A percentile compares a stretch with the other conserved stretches of the same genome.
These are phyloP conservation scores for Mortierella alpina DNA, from an alignment of 192 early-diverging fungal genomes.

Conservation along the genomic window DNA sequence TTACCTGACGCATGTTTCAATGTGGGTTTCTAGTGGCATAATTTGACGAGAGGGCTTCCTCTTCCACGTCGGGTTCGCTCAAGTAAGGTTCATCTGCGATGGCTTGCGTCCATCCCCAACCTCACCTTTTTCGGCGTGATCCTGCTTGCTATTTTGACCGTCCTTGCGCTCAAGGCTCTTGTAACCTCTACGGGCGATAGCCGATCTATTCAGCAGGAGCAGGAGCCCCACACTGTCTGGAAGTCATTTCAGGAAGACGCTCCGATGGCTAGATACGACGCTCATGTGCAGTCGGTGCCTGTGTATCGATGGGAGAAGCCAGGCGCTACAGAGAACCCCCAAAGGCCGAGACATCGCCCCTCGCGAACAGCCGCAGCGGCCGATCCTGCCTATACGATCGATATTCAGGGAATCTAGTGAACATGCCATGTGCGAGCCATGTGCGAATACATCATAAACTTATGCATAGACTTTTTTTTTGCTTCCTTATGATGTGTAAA, in stretches of 20 bases:
- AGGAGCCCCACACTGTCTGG: conserved; percentile 1
- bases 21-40: not conserved
- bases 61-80: conserved; percentile 11
- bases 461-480: too few relatives aligned
- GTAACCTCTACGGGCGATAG: not conserved
- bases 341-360: not conserved
- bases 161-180: conserved; percentile 2
- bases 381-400: too few relatives aligned
- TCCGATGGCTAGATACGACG: conserved; percentile 18
- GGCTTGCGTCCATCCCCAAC: conserved; percentile 39
- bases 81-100: conserved; percentile 31
- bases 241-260: not conserved
- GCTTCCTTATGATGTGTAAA: too few relatives aligned
- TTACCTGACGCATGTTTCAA: not conserved
- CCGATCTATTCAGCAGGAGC: not conserved
- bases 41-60: conserved; percentile 1
- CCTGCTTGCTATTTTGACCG: conserved; percentile 11
- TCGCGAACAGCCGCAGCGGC: not conserved
- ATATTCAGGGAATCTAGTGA: too few relatives aligned
- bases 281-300: conserved; percentile 39
- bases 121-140: conserved; percentile 20
- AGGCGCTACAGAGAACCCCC: not conserved
- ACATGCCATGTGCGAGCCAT: too few relatives aligned
- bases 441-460: too few relatives aligned
- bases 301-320: conserved; percentile 36